A percentile compares a stretch with the other conserved stretches of the same genome.
phyloP scores from a whole-genome alignment of 768 basidiomycete species.

The Phylloporus sp. region DNA sequence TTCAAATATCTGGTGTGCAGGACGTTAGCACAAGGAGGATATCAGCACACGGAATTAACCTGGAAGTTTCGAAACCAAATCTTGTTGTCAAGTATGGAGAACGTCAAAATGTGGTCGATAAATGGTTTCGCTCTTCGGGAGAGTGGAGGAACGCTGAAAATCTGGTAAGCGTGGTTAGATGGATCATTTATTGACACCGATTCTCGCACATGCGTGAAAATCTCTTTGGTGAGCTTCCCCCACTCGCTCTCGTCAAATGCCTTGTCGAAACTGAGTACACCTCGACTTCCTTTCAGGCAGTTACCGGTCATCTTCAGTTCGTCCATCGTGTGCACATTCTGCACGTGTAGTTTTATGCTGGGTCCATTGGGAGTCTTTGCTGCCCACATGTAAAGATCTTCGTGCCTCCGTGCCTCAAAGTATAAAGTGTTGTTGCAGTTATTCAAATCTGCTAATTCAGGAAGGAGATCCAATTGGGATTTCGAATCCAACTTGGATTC shows the following conservation, averaged over 20 bases:
- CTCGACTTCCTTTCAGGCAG: constrained; percentile 92
- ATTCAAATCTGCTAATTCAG: constrained; percentile 94
- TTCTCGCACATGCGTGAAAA: constrained; percentile 80
- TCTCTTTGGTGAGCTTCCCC: constrained; percentile 83
- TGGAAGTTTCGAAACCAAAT: constrained; percentile 99
- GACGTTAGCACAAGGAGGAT: background rate
- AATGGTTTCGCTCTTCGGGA: constrained; percentile 93
- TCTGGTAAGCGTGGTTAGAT: constrained; percentile 43
- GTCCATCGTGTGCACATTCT: constrained; percentile 99
- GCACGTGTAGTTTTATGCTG: constrained; percentile 94
- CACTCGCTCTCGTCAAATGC: constrained; percentile 86
- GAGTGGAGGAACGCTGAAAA: constrained; percentile 91
- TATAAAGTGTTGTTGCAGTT: constrained; percentile 98
- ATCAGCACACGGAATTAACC: constrained; percentile 39
- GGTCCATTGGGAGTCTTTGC: constrained; percentile 97
- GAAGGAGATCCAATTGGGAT: constrained; percentile 85
- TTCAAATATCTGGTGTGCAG: constrained; percentile 69
- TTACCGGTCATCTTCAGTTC: constrained; percentile 99
- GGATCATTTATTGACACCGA: background rate
- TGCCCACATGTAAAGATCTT: constrained; percentile 96
- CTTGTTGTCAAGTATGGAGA: constrained; percentile 91
- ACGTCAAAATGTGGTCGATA: constrained; percentile 95
- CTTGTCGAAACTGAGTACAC: constrained; percentile 87
- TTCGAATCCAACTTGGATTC: constrained; percentile 98
- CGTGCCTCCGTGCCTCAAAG: constrained; percentile 93